Evolutionary conservation across 495 filamentous ascomycete species (phyloP), one percentile per base, ranked within the genome.

Genomic region (Cercophora scortea): DNA sequence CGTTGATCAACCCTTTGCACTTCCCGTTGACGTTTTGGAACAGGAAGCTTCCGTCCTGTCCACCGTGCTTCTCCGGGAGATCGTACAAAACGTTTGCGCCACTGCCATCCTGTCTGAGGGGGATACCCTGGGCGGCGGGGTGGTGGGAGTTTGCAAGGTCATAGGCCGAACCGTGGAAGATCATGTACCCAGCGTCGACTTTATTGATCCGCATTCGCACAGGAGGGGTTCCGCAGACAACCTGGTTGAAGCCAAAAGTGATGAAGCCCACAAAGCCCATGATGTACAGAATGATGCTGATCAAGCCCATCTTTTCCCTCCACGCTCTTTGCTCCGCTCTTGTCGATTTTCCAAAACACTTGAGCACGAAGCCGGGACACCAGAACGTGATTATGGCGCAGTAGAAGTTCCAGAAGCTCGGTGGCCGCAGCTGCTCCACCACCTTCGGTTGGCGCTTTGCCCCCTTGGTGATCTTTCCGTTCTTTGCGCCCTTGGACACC

Each of bases 11-110:
- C 3, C 80, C 89, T 69, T 97, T 99, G 79, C 94, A 99, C 49
- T 87, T 88, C 15, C 93, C 94, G 60, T 99, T 99, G 64, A 99
- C 94, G 60, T 96, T 93, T 66, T 99, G 94, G 71, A 99, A 99
- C 60, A 97, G 72, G 67, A 99, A 99, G 62, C 90, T 96, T 44
- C 87, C 90, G 67, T 99, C 94, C 61, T 86, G 75, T 0, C 91
- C 94, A 43, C 85, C 89, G 66, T 91, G 82, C 62, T 86, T 86
- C 50, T 80, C 73, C 0, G 84, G 83, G 5, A 96, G 69, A 66
- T 96, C 90, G 56, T 83, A 99, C 3, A 99, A 71, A 17, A 99
- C 82, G 61, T 97, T 95, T 0, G 78, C 60, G n/a, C 56, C 66
- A 1, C 49, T 57, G n/a, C 68, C 67, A 42, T 72, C 64, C 19